Evolutionary conservation across 352 stramenopile species (phyloP), one percentile per base, ranked within the genome.

Genomic region (Peronospora belbahrii): DNA sequence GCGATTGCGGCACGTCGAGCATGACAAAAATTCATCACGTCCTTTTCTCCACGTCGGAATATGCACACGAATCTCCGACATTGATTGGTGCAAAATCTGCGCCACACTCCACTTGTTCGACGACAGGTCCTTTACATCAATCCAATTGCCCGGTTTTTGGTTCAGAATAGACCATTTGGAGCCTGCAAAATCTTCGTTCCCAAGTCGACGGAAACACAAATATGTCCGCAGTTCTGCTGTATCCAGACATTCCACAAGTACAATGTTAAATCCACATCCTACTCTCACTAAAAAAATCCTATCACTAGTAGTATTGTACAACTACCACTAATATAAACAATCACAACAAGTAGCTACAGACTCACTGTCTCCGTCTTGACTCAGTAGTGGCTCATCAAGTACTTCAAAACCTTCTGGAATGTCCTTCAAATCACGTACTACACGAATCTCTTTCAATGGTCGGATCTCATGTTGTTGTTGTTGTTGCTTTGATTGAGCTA

Each of bases 381-480:
- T 83, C 32, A 79, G 34, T 2, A 88, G 64, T 37, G 72, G 74
- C 22, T 72, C 63, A 1, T 55, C 52, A 4, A 90, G 41, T 14
- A 46, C 65, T 42, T 85, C 68, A 37, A 83, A 91, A 19, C 65
- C 73, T n/a, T 84, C 64, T 0, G 79, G 82, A 0, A 89, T 48
- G 28, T 88, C 79, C 15, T 75, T 75, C 1, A 79, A 41, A 35
- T 84, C 58, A 13, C 76, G 68, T 23, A 88, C 75, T 13, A 91
- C 79, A 8, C 74, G 65, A 24, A 94, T 85, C 44, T 94, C 77
- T 50, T 90, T 90, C 17, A 94, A 67, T 5, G 82, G 82, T 37
- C 72, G 48, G 4, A 62, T 18, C 10, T n/a, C n/a, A n/a, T n/a
- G n/a, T n/a, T n/a, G n/a, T n/a, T n/a, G n/a, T n/a, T n/a, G n/a